phyloP scores from a whole-genome alignment of 306 rosid genomes.

The Fragaria iinumae region DNA sequence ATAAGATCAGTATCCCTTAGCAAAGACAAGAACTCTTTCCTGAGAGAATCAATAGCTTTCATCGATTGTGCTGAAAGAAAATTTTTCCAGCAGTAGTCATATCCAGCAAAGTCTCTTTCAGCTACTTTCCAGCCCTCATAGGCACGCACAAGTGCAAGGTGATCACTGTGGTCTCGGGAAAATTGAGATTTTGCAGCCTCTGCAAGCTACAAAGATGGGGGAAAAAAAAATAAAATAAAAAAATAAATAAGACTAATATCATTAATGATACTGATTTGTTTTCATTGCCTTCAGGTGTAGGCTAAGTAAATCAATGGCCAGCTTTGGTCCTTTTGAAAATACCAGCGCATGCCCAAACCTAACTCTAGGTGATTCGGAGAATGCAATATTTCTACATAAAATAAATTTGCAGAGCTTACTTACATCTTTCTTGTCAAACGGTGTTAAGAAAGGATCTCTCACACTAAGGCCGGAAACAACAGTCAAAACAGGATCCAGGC shows the following conservation, averaged over 20 bases:
- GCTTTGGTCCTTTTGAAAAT: background rate
- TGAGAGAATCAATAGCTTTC: constrained; percentile 93
- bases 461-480: constrained; percentile 92
- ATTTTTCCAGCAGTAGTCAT: constrained; percentile 94
- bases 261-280: background rate
- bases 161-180: constrained; percentile 77
- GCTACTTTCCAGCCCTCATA: constrained; percentile 88
- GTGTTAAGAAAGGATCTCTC: constrained; percentile 89
- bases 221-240: background rate
- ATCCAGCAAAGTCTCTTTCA: constrained; percentile 66
- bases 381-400: background rate
- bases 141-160: constrained; percentile 86
- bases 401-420: constrained; percentile 28
- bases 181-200: constrained; percentile 91
- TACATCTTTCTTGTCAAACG: constrained; percentile 89
- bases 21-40: constrained; percentile 70
- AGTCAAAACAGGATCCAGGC: constrained; percentile 91
- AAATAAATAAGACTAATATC: background rate
- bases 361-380: constrained; percentile 8
- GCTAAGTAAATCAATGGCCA: background rate
- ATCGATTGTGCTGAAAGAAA: constrained; percentile 83
- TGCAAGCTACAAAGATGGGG: constrained; percentile 62
- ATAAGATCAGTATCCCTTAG: constrained; percentile 72
- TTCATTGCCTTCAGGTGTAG: background rate
- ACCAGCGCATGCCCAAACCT: background rate